Evolutionary conservation across 2,329 filamentous ascomycete genomes (phyloP).

Genomic region (Diplodia sapinea): DNA sequence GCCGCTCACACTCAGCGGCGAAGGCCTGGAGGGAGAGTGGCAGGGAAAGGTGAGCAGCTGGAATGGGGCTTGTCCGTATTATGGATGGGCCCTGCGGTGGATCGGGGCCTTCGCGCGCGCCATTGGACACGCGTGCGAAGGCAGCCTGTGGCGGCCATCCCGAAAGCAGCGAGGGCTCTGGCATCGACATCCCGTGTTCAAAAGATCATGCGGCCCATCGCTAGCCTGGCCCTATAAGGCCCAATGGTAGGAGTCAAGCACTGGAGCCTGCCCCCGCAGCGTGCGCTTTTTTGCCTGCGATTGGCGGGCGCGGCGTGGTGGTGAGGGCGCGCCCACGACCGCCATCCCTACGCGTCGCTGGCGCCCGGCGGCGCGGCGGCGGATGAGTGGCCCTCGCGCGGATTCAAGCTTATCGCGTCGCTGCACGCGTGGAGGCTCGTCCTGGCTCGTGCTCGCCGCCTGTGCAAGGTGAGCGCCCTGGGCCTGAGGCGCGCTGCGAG

Average conservation of each 20-base stretch:
- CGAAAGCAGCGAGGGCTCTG: slow-evolving; percentile 32
- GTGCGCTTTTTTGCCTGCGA: slow-evolving; percentile 3
- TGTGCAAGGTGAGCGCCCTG: slow-evolving; percentile 13
- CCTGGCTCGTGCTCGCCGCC: slow-evolving; percentile 21
- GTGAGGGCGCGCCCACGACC: slow-evolving; percentile 24
- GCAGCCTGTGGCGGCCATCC: slow-evolving; percentile 28
- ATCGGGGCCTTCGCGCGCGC: slow-evolving; percentile 26
- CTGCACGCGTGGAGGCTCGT: slow-evolving; percentile 27
- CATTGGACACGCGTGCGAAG: slow-evolving; percentile 28
- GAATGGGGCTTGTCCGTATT: slow-evolving; percentile 32
- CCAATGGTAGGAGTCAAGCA: slow-evolving; percentile 30
- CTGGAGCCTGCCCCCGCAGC: slow-evolving; percentile 20
- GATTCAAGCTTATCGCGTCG: slow-evolving; percentile 29
- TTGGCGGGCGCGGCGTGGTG: slow-evolving; percentile 26
- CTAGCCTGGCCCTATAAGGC: slow-evolving; percentile 36
- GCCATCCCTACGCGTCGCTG: slow-evolving; percentile 16
- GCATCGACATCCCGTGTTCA: slow-evolving; percentile 46
- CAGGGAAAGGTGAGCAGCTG: slow-evolving; percentile 28
- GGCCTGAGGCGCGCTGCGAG: slow-evolving; percentile 17
- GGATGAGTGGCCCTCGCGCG: slow-evolving; percentile 16
- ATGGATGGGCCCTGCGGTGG: slow-evolving; percentile 32
- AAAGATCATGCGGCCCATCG: slow-evolving; percentile 45
- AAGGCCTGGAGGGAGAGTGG: slow-evolving; percentile 27
- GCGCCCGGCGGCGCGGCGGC: slow-evolving; percentile 21
- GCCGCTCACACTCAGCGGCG: slow-evolving; percentile 26